phyloP scores from a whole-genome alignment of 768 basidiomycete species.

The Macrocybe gigantea region DNA sequence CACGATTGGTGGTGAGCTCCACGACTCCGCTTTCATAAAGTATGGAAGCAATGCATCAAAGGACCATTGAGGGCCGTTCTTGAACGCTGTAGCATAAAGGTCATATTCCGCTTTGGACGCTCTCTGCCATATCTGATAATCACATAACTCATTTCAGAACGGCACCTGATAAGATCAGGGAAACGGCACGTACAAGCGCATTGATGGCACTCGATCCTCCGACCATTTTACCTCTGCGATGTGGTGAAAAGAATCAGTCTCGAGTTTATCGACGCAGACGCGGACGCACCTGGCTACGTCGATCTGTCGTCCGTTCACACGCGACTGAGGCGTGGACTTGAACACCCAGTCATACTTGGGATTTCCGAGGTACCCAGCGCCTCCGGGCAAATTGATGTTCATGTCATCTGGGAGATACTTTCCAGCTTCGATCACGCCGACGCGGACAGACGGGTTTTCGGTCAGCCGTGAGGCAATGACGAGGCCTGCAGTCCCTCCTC shows the following conservation, averaged over 20 bases:
- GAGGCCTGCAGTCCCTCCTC: conserved; percentile 17
- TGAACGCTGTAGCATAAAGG: too few relatives aligned
- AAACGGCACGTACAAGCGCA: conserved; percentile 4
- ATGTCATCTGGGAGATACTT: conserved; percentile 13
- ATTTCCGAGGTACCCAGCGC: conserved; percentile 4
- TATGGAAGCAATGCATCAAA: too few relatives aligned
- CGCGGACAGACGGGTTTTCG: conserved; percentile 15
- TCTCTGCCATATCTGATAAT: conserved; percentile 5
- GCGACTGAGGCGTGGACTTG: conserved; percentile 4
- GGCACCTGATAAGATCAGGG: conserved; percentile 10
- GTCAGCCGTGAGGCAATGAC: conserved; percentile 17
- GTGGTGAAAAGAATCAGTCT: neutral
- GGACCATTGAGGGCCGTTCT: too few relatives aligned
- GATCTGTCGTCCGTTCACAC: conserved; percentile 6
- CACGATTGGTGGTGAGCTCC: too few relatives aligned
- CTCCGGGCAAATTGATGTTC: conserved; percentile 10
- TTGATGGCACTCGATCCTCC: conserved; percentile 11
- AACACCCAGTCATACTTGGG: conserved; percentile 8
- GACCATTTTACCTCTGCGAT: conserved; percentile 9
- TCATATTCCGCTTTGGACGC: conserved; percentile 1
- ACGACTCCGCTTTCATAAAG: too few relatives aligned
- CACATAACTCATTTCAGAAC: conserved; percentile 11
- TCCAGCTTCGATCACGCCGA: conserved; percentile 24
- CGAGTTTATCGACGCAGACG: neutral
- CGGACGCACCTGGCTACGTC: conserved; percentile 8